Conservation (phyloP, 306 rosid genomes). For the Mimosa bimucronata region DNA sequence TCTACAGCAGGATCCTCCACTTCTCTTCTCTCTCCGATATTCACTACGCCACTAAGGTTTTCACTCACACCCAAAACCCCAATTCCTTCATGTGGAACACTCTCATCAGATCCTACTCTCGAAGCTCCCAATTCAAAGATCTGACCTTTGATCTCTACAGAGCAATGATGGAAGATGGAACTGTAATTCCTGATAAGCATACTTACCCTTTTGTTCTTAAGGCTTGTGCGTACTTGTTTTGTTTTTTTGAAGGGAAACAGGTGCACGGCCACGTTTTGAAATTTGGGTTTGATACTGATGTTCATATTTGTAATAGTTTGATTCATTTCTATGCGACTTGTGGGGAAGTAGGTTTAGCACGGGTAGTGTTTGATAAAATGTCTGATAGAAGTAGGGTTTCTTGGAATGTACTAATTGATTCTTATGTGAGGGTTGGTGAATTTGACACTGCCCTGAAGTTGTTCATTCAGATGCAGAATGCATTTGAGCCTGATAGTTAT, state of each 20-base stretch:
- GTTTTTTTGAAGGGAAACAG: conserved; percentile 69
- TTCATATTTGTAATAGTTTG: conserved; percentile 68
- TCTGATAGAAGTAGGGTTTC: conserved; percentile 63
- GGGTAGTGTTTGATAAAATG: conserved; percentile 59
- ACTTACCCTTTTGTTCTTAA: conserved; percentile 78
- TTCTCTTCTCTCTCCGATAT: conserved; percentile 48
- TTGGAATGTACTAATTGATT: conserved; percentile 82
- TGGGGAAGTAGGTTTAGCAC: conserved; percentile 63
- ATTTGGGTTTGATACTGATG: conserved; percentile 65
- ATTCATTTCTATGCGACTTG: conserved; percentile 78
- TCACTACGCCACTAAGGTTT: conserved; percentile 60
- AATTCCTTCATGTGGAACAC: conserved; percentile 90
- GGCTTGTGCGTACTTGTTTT: conserved; percentile 72
- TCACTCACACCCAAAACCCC: conserved; percentile 51
- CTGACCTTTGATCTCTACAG: conserved; percentile 53
- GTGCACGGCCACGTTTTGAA: conserved; percentile 63
- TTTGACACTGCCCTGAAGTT: conserved; percentile 56
- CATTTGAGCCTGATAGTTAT: conserved; percentile 69
- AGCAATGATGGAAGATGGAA: conserved; percentile 54
- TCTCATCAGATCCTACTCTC: conserved; percentile 69
- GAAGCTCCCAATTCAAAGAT: conserved; percentile 48
- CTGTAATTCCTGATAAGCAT: conserved; percentile 55
- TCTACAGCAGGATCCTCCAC: conserved; percentile 58
- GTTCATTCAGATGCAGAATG: conserved; percentile 61
- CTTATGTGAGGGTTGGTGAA: conserved; percentile 53